Percentiles rank a stretch among this genome's conserved stretches.
Evolutionary conservation across 306 rosid species (phyloP).

Genomic region (Rosa lucieae): DNA sequence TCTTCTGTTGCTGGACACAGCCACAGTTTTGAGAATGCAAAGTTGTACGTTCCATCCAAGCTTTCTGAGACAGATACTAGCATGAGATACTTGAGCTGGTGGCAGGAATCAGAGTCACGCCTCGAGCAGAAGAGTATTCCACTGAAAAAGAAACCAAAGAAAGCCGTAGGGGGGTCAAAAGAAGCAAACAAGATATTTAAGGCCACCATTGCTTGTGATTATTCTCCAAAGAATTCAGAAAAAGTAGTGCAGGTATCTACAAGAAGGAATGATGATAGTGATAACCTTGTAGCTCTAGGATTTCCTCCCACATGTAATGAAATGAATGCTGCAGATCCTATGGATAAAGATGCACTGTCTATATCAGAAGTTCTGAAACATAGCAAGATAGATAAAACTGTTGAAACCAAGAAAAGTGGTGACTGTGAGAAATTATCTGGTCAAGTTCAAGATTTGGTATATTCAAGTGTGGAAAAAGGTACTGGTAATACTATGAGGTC

Average conservation of each 20-base stretch:
- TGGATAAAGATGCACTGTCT: not conserved
- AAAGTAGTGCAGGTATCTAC: not conserved
- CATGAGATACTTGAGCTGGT: conserved; percentile 19
- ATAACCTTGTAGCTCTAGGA: not conserved
- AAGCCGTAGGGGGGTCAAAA: not conserved
- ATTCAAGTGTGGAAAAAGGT: not conserved
- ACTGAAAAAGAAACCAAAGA: not conserved
- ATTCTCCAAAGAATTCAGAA: not conserved
- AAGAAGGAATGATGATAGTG: not conserved
- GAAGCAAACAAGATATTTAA: too few species aligned
- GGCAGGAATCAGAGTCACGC: not conserved
- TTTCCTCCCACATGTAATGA: not conserved
- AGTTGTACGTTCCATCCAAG: conserved; percentile 42
- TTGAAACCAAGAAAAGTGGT: not conserved
- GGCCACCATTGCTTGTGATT: not conserved
- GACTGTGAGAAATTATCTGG: not conserved
- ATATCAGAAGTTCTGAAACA: not conserved
- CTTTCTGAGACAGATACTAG: conserved; percentile 32
- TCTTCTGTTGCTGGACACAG: conserved; percentile 17
- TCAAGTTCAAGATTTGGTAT: not conserved
- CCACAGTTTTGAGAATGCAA: not conserved
- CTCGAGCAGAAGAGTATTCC: not conserved
- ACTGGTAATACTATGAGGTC: not conserved
- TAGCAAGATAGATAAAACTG: not conserved
- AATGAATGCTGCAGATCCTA: not conserved